Evolutionary conservation across 768 basidiomycete species (phyloP), one percentile per base, ranked within the genome.

Genomic region (Phylloporus sp.): DNA sequence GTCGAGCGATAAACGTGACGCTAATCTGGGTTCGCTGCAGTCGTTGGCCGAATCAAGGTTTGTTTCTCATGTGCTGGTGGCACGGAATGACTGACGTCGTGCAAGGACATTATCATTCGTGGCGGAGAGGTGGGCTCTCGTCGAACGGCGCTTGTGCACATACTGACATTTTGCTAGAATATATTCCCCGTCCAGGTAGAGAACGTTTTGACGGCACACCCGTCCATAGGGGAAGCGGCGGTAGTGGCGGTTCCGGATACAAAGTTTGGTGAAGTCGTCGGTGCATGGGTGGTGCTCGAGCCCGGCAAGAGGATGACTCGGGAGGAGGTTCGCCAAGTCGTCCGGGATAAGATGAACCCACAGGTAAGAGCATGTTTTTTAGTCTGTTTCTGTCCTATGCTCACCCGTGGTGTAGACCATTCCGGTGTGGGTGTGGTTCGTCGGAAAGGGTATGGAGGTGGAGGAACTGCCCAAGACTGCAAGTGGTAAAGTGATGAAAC

Each of bases 401-500:
- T 55, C 35, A 53, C 38, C 18, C 15, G 13, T 53, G 27, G 1
- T 27, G 5, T 56, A 90, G 87, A 88, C 86, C 62, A 78, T 82
- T 1, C 89, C 89, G 0, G 70, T 73, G 9, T 91, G 87, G 86
- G 80, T 91, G 4, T 92, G 88, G 85, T 90, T 90, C 51, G 52
- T 86, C 1, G 83, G 81, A 13, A 84, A 88, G 55, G 84, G 83
- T 36, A 78, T 76, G 1, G 65, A 64, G 3, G 68, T 71, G 8
- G 63, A 59, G 9, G 82, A 87, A 52, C 61, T 90, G 8, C 89
- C 90, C 1, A 90, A 87, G 71, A 92, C 90, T 9, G 88, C 85
- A 13, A 91, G 88, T 53, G 89, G 89, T 32, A 92, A 92, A 63
- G 81, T 92, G 34, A 79, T 80, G 82, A 92, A 91, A 68, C 86